Evolutionary conservation across 1,284 basidiomycete species (phyloP), one percentile per base, ranked within the genome.

Genomic region (Trichosporon faecale): DNA sequence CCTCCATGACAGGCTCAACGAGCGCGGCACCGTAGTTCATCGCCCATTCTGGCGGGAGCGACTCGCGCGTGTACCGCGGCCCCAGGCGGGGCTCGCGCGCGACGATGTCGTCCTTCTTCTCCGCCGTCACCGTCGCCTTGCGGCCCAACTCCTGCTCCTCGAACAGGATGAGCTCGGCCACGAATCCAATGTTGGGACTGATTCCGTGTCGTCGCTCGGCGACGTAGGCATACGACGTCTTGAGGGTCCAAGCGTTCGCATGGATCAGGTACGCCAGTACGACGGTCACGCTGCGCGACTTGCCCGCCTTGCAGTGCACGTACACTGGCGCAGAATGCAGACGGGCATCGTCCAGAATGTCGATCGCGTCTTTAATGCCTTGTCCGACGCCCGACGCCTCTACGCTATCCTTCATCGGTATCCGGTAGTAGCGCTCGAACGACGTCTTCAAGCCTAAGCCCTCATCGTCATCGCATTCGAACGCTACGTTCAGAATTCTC

Each of bases 241-340:
- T 91, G 65, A 98, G 87, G 8, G 94, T 91, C 95, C 95, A 98
- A 76, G 94, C 93, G 78, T 97, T 94, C 5, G 94, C 92, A 77
- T 97, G 94, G 74, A 99, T 98, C 66, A 99, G 90, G 81, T 97
- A 98, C 1, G 94, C 96, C 85, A 99, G 93, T 49, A 98, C 95
- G 9, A 94, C 92, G 0, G 94, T 97, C n/a, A 98, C 95, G 0
- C 92, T 95, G 18, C 96, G 90, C 1, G 93, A 95, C 85, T 95
- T 98, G 33, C 95, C 96, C 1, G 93, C 95, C 84, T 94, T 95
- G 85, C 95, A 98, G 82, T 98, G 96, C 14, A 98, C 94, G 77
- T 97, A 98, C 0, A 91, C 92, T 1, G 95, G 91, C 23, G 92
- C 87, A 0, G 91, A 92, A 76, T 95, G 93, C 67, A 97, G 82